phyloP scores from a whole-genome alignment of 331 rosid species.

The Rosa hybrid region DNA sequence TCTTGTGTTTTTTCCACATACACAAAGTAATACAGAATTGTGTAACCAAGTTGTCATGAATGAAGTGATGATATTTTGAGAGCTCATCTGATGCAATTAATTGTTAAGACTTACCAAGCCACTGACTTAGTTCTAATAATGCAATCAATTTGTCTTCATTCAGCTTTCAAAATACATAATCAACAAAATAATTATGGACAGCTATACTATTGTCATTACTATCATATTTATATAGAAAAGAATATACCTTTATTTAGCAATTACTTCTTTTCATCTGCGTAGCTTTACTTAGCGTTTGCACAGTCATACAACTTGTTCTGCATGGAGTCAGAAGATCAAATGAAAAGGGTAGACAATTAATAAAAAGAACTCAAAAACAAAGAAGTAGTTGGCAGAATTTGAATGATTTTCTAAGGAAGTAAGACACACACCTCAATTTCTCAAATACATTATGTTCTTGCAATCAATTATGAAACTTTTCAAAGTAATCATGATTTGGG shows the following conservation, averaged over 20 bases:
- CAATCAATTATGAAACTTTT: conserved; percentile 54
- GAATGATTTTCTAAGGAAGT: background rate
- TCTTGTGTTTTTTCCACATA: conserved; percentile 10
- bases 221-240: conserved; percentile 32
- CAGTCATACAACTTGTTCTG: conserved; percentile 35
- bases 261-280: conserved; percentile 39
- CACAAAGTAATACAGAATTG: conserved; percentile 17
- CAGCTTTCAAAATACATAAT: conserved; percentile 38
- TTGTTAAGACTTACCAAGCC: conserved; percentile 24
- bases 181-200: conserved; percentile 35
- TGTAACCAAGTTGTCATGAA: background rate
- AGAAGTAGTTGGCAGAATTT: conserved; percentile 17
- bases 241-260: conserved; percentile 32
- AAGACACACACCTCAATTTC: background rate
- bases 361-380: background rate
- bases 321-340: background rate
- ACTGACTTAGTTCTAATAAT: conserved; percentile 36
- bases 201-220: conserved; percentile 44
- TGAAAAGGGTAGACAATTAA: conserved; percentile 3
- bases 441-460: conserved; percentile 34
- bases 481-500: conserved; percentile 49
- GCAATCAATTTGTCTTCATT: conserved; percentile 43
- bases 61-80: background rate
- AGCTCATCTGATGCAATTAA: conserved; percentile 17
- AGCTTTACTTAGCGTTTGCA: conserved; percentile 28